phyloP scores from a whole-genome alignment of 768 basidiomycete species.

The Podaxis sp. region DNA sequence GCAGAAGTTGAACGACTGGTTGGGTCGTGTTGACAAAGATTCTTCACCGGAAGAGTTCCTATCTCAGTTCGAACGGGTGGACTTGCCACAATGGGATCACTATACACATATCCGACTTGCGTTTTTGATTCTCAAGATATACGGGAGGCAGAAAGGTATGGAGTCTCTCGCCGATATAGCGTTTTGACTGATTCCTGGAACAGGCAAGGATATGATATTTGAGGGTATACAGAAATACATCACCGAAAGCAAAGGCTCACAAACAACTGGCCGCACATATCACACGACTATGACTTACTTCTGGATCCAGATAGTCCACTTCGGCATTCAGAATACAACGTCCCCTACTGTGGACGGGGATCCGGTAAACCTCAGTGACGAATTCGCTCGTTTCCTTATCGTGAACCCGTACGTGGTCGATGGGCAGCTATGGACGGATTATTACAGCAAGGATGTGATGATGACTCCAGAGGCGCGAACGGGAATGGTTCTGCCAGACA shows the following conservation, averaged over 20 bases:
- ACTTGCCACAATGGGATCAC: constrained; percentile 46
- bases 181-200: neutral
- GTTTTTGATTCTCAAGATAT: constrained; percentile 38
- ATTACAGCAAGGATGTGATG: constrained; percentile 43
- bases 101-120: constrained; percentile 47
- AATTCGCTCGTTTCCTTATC: constrained; percentile 38
- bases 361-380: constrained; percentile 15
- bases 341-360: constrained; percentile 14
- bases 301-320: constrained; percentile 51
- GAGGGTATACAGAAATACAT: constrained; percentile 42
- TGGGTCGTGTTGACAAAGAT: constrained; percentile 31
- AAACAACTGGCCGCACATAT: constrained; percentile 38
- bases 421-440: constrained; percentile 41
- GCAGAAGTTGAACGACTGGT: constrained; percentile 37
- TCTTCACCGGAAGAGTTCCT: constrained; percentile 33
- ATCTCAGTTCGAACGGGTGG: constrained; percentile 30
- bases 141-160: constrained; percentile 43
- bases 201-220: constrained; percentile 47
- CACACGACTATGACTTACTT: constrained; percentile 51
- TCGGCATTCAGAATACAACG: constrained; percentile 40
- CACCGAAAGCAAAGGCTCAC: constrained; percentile 30
- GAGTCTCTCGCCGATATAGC: neutral
- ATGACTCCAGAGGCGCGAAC: constrained; percentile 40
- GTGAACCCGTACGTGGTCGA: constrained; percentile 42
- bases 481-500: constrained; percentile 46